These are phyloP conservation scores for Alternaria gansuensis DNA, from an alignment of 2,329 filamentous ascomycete genomes.

Conservation along the genomic window DNA sequence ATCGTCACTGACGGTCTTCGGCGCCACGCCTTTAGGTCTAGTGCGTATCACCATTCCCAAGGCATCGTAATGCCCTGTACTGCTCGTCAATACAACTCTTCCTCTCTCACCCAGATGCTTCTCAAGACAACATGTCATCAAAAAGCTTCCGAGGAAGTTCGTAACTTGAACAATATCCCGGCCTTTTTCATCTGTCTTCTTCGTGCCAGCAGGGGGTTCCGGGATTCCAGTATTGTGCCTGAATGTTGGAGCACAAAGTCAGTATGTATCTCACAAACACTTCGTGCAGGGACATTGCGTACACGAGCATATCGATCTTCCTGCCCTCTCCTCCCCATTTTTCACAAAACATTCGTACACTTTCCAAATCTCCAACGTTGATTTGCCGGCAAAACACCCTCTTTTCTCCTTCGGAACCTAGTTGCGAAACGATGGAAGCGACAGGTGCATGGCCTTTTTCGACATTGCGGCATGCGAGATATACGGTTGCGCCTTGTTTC, in stretches of 20 bases:
- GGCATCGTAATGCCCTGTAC: conserved; percentile 16
- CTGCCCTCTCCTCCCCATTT: conserved; percentile 15
- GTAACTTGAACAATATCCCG: conserved; percentile 22
- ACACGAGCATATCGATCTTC: conserved; percentile 26
- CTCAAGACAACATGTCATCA: conserved; percentile 29
- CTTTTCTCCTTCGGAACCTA: conserved; percentile 4
- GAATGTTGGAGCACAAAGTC: not conserved
- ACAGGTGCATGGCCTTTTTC: conserved; percentile 23
- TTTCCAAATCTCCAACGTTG: conserved; percentile 22
- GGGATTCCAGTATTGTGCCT: conserved; percentile 32
- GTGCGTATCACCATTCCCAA: not conserved
- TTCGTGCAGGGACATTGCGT: not conserved
- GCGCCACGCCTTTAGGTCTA: not conserved
- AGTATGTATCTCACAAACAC: not conserved
- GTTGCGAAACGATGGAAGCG: conserved; percentile 12
- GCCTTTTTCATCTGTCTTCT: conserved; percentile 15
- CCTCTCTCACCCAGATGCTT: conserved; percentile 13
- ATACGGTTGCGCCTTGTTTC: conserved; percentile 26
- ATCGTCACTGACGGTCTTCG: not conserved
- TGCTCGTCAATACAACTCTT: conserved; percentile 28
- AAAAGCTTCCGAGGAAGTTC: conserved; percentile 28
- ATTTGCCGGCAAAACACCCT: conserved; percentile 21
- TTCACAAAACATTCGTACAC: conserved; percentile 26
- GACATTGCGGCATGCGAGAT: conserved; percentile 28
- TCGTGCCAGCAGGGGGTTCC: not conserved